Conservation (phyloP, 257 asterid genomes). For the Scutellaria minor region DNA sequence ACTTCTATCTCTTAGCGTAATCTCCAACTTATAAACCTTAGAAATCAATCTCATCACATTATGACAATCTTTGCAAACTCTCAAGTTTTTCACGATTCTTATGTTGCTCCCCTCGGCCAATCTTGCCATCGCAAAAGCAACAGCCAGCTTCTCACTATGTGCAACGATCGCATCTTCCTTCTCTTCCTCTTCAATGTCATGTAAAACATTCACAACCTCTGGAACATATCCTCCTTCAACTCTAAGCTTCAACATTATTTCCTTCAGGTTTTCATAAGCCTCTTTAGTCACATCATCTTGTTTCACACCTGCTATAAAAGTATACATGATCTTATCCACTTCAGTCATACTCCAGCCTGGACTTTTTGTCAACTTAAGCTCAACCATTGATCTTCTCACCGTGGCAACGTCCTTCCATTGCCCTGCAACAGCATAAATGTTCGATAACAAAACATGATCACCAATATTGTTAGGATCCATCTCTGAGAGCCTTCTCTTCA, state of each 20-base stretch:
- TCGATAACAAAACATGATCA: conserved; percentile 76
- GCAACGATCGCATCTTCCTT: conserved; percentile 62
- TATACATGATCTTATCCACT: conserved; percentile 57
- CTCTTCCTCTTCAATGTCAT: conserved; percentile 73
- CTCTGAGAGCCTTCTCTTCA: conserved; percentile 60
- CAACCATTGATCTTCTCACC: conserved; percentile 65
- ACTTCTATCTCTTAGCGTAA: conserved; percentile 71
- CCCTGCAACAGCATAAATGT: conserved; percentile 76
- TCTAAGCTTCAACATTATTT: conserved; percentile 52
- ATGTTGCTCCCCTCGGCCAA: conserved; percentile 44
- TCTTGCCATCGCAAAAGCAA: conserved; percentile 69
- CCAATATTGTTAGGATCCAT: conserved; percentile 69
- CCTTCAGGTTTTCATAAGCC: conserved; percentile 60
- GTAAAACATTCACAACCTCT: conserved; percentile 51
- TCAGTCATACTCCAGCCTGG: conserved; percentile 90
- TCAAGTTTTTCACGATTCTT: conserved; percentile 73
- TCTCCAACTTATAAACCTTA: conserved; percentile 54
- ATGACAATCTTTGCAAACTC: conserved; percentile 79
- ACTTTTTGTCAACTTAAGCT: conserved; percentile 53
- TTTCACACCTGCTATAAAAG: conserved; percentile 52
- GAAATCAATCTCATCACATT: conserved; percentile 71
- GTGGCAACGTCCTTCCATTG: conserved; percentile 70
- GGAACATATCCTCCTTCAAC: conserved; percentile 66
- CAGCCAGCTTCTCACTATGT: conserved; percentile 78
- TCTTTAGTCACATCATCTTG: conserved; percentile 42